These are phyloP conservation scores for Blumeria graminis DNA, from an alignment of 2,329 filamentous ascomycete species.

Conservation along the genomic window DNA sequence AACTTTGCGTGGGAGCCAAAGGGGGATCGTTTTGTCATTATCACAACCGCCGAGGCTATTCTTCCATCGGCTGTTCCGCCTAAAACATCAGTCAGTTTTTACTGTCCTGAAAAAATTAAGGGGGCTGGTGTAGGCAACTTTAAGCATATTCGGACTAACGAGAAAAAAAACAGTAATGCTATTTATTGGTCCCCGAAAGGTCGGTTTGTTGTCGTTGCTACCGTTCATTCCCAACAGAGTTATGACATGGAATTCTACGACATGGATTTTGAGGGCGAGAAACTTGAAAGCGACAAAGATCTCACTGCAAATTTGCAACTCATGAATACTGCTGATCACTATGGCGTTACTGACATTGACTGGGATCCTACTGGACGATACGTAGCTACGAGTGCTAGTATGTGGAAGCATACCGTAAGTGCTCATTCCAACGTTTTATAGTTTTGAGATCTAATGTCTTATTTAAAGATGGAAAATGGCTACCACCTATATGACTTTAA, in stretches of 20 bases:
- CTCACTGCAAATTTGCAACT: constrained; percentile 82
- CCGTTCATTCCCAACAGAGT: constrained; percentile 76
- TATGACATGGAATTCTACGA: constrained; percentile 97
- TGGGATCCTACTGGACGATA: constrained; percentile 95
- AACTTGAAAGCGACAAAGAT: constrained; percentile 79
- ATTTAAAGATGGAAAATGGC: constrained; percentile 87
- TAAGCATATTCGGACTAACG: constrained; percentile 79
- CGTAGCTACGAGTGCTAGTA: constrained; percentile 76
- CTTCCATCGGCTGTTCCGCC: constrained; percentile 60
- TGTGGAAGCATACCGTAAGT: constrained; percentile 88
- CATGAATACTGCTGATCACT: constrained; percentile 86
- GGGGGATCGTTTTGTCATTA: constrained; percentile 89
- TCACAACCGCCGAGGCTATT: constrained; percentile 71
- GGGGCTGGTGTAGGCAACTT: constrained; percentile 65
- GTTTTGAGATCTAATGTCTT: constrained; percentile 10
- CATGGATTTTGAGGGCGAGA: constrained; percentile 93
- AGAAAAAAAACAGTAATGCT: constrained; percentile 98
- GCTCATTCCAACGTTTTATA: neutral
- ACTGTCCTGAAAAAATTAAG: constrained; percentile 89
- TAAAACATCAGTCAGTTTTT: constrained; percentile 90
- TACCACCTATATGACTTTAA: constrained; percentile 97
- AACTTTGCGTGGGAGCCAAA: constrained; percentile 99
- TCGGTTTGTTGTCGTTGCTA: constrained; percentile 82
- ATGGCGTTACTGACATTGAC: constrained; percentile 90
- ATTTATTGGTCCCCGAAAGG: constrained; percentile 98